phyloP scores from a whole-genome alignment of 2,329 filamentous ascomycete species.

The Diaporthe aspalathi region DNA sequence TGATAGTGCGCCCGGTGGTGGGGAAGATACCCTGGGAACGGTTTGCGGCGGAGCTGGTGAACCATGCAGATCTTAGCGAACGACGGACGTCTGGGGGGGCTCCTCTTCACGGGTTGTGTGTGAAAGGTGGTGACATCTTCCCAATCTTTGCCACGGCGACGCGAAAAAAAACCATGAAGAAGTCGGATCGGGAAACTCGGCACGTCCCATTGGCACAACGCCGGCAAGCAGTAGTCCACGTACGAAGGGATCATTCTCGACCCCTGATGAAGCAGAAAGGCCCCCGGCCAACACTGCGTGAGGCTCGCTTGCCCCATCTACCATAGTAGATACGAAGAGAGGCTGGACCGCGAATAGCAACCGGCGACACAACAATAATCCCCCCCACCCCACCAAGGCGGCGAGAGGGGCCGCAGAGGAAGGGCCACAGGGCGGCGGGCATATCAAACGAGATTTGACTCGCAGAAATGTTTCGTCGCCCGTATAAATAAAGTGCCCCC shows the following conservation, averaged over 20 bases:
- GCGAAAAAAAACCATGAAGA: too few relatives aligned
- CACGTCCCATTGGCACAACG: neutral
- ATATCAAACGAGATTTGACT: slow-evolving; percentile 16
- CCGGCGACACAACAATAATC: slow-evolving; percentile 1
- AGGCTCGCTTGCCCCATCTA: too few relatives aligned
- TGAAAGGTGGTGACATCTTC: slow-evolving; percentile 5
- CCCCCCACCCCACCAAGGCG: neutral
- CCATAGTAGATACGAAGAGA: too few relatives aligned
- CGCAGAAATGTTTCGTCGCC: too few relatives aligned
- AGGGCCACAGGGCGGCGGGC: neutral
- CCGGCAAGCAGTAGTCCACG: too few relatives aligned
- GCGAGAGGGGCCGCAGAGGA: too few relatives aligned
- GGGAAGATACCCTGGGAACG: neutral
- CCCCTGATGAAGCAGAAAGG: too few relatives aligned
- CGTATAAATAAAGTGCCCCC: too few relatives aligned
- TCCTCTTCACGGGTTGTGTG: neutral
- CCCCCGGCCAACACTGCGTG: too few relatives aligned
- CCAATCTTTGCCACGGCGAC: too few relatives aligned
- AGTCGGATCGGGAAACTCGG: neutral
- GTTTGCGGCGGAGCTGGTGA: neutral
- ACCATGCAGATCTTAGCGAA: slow-evolving; percentile 19
- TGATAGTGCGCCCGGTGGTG: neutral
- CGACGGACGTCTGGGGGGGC: neutral
- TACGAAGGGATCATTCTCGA: too few relatives aligned
- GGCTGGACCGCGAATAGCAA: neutral